Conservation (phyloP, 768 basidiomycete species). For the Podaxis mareebaensis region DNA sequence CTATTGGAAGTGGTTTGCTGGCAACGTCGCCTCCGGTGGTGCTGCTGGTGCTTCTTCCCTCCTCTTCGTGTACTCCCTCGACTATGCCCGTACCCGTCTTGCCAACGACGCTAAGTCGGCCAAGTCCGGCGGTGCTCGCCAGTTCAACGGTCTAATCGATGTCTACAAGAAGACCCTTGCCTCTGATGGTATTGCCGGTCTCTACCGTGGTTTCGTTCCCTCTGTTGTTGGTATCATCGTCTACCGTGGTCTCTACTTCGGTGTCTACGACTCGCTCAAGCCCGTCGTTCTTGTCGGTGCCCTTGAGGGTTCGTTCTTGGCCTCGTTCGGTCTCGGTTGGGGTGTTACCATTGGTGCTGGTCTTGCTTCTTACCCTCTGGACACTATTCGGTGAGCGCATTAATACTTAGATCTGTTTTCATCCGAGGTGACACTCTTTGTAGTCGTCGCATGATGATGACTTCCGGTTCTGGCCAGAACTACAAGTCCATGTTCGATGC, state of each 20-base stretch:
- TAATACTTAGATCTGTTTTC: constrained; percentile 13
- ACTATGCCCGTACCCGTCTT: constrained; percentile 99
- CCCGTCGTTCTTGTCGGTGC: constrained; percentile 96
- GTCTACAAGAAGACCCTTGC: constrained; percentile 98
- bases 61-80: constrained; percentile 99
- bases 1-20: constrained; percentile 98
- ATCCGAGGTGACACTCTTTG: constrained; percentile 21
- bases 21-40: constrained; percentile 98
- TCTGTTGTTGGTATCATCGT: constrained; percentile 99
- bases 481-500: constrained; percentile 99
- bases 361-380: constrained; percentile 95
- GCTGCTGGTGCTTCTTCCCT: constrained; percentile 98
- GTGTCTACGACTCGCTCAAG: constrained; percentile 95
- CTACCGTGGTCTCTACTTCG: constrained; percentile 99
- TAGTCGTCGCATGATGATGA: constrained; percentile 99
- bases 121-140: constrained; percentile 87
- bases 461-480: constrained; percentile 91
- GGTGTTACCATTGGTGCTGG: constrained; percentile 99
- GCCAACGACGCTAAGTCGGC: constrained; percentile 97
- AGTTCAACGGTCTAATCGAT: constrained; percentile 98
- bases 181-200: constrained; percentile 96
- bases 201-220: constrained; percentile 99
- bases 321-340: constrained; percentile 97
- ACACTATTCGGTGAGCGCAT: constrained; percentile 75
- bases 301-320: constrained; percentile 94